Percentiles rank a stretch among this genome's conserved stretches.
phyloP scores from a whole-genome alignment of 768 basidiomycete species.

The Hydnomerulius pinastri region DNA sequence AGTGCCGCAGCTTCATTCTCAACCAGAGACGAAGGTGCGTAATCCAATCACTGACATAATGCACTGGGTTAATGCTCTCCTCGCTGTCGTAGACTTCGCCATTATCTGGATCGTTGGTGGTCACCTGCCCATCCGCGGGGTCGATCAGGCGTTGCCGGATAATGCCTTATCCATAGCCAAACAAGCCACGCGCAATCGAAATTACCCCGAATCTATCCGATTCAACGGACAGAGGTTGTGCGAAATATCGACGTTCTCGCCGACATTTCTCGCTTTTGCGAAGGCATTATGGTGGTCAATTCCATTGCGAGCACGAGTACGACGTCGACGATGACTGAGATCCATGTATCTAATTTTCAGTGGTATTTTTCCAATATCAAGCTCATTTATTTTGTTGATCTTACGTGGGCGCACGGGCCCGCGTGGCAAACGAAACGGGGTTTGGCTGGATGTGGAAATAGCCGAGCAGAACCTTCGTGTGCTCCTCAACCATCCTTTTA shows the following conservation, averaged over 20 bases:
- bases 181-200: slow-evolving; percentile 28
- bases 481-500: slow-evolving; percentile 43
- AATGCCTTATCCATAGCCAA: slow-evolving; percentile 33
- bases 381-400: slow-evolving; percentile 36
- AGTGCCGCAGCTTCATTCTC: neutral
- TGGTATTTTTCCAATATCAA: slow-evolving; percentile 33
- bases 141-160: slow-evolving; percentile 25
- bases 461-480: slow-evolving; percentile 42
- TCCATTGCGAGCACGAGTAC: slow-evolving; percentile 19
- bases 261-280: slow-evolving; percentile 8
- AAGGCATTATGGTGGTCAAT: slow-evolving; percentile 12
- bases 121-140: slow-evolving; percentile 9
- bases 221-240: neutral
- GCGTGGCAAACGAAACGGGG: slow-evolving; percentile 41
- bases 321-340: slow-evolving; percentile 22
- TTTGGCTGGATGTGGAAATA: slow-evolving; percentile 41
- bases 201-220: slow-evolving; percentile 14
- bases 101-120: slow-evolving; percentile 4
- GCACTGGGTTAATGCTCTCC: slow-evolving; percentile 7
- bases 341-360: slow-evolving; percentile 31
- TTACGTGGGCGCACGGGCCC: slow-evolving; percentile 42
- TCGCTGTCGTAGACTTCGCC: neutral
- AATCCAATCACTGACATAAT: neutral
- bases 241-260: neutral
- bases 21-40: slow-evolving; percentile 13